These are phyloP conservation scores for Dioscorea dumetorum DNA, from an alignment of 106 monocot genomes.

Conservation along the genomic window DNA sequence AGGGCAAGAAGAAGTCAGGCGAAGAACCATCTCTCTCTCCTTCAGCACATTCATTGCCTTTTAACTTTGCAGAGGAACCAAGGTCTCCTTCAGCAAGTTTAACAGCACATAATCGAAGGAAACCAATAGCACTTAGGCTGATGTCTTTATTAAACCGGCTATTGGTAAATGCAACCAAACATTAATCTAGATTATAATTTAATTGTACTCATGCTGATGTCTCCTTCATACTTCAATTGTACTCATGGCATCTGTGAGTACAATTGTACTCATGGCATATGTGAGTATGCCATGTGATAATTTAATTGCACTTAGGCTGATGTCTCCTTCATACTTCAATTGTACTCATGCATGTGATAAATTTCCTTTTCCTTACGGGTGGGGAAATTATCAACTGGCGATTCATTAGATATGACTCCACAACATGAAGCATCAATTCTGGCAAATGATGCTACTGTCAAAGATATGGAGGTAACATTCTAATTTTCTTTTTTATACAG, in stretches of 20 bases:
- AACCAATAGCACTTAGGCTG: slow-evolving; percentile 86
- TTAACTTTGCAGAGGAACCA: slow-evolving; percentile 38
- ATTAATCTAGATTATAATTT: too few relatives aligned
- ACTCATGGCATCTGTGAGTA: too few relatives aligned
- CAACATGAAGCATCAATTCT: slow-evolving; percentile 75
- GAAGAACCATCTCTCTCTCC: slow-evolving; percentile 28
- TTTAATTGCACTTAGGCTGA: too few relatives aligned
- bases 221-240: too few relatives aligned
- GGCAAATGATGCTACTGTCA: slow-evolving; percentile 80
- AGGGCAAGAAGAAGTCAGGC: background rate
- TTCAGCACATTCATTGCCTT: slow-evolving; percentile 37
- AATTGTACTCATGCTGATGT: too few relatives aligned
- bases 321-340: too few relatives aligned
- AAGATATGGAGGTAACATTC: slow-evolving; percentile 88
- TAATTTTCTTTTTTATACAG: background rate
- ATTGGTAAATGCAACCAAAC: slow-evolving; percentile 91
- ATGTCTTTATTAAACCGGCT: slow-evolving; percentile 97
- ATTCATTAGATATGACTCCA: slow-evolving; percentile 91
- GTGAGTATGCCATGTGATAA: too few relatives aligned
- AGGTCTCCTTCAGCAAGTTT: slow-evolving; percentile 97
- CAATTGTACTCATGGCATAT: too few relatives aligned
- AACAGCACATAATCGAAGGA: slow-evolving; percentile 84
- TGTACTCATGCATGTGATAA: too few relatives aligned
- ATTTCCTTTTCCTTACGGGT: slow-evolving; percentile 22
- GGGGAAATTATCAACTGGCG: slow-evolving; percentile 90